Conservation (phyloP, 805 yeast species). For the Jamesozyma piceae region DNA sequence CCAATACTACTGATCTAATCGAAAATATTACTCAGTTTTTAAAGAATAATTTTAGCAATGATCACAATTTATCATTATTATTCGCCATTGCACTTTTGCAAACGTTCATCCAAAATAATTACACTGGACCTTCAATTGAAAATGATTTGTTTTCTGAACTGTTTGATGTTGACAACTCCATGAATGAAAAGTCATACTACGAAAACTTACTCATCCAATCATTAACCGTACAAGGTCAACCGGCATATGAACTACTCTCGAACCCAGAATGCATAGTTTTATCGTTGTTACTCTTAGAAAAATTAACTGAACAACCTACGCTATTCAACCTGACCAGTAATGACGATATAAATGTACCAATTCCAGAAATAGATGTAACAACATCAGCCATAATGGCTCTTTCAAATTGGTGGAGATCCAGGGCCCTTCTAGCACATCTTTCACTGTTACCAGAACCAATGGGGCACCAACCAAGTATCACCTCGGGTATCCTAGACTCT, state of each 20-base stretch:
- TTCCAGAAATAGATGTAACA: slow-evolving; percentile 15
- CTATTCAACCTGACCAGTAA: slow-evolving; percentile 13
- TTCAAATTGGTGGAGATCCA: slow-evolving; percentile 65
- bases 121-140: slow-evolving; percentile 67
- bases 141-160: slow-evolving; percentile 29
- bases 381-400: slow-evolving; percentile 37
- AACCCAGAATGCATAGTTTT: slow-evolving; percentile 40
- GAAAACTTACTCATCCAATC: slow-evolving; percentile 27
- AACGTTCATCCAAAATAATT: slow-evolving; percentile 63
- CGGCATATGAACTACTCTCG: slow-evolving; percentile 53
- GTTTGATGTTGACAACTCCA: slow-evolving; percentile 5
- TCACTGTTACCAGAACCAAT: slow-evolving; percentile 58
- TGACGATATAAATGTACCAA: slow-evolving; percentile 10
- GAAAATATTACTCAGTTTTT: neutral
- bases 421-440: slow-evolving; percentile 55
- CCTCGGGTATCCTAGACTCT: slow-evolving; percentile 27
- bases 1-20: neutral
- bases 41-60: neutral
- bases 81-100: slow-evolving; percentile 56
- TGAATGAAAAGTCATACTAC: slow-evolving; percentile 2
- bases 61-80: slow-evolving; percentile 8
- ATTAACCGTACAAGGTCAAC: slow-evolving; percentile 55
- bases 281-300: slow-evolving; percentile 38
- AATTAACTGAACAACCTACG: slow-evolving; percentile 29
- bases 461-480: slow-evolving; percentile 34